Base-by-base conservation (phyloP, 108 stramenopile species). In the Cyclotella baltica region DNA sequence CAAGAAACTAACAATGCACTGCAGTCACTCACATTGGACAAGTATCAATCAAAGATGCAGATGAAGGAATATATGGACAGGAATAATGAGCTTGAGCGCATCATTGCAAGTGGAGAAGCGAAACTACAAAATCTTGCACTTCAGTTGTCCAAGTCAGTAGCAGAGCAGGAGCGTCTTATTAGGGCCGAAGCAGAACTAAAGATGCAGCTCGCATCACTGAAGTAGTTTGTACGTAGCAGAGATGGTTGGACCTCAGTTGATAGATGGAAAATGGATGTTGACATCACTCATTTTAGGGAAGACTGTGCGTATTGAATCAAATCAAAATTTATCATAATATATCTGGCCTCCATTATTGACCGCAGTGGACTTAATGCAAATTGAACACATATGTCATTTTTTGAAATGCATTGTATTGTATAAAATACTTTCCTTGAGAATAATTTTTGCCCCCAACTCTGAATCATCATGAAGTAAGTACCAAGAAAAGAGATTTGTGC, bases 101-200 rank as follows among this genome's bases (percentile, higher is more conserved):
- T 67, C 23, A 36, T 79, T 31, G 63, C 63, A 6, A 35, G 23
- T 1, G 78, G 78, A 2, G 78, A 79, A 31, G 33, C 62, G 23
- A 67, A 73, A n/a, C 31, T 80, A 11, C 30, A 35, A 19, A 43
- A 65, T 62, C 56, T 75, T 8, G 65, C 63, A 52, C 62, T n/a
- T 3, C 73, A 80, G 28, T 25, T 80, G 56, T 20, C 56, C 19
- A 70, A 65, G 29, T 67, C 63, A 19, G 55, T 80, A 19, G 48
- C 56, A 73, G 78, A 73, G 61, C 77, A 78, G 40, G 51, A 71
- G 57, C 50, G 36, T 31, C 52, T 61, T 13, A 65, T 71, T 23
- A 37, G 27, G 69, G 65, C 38, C 10, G 77, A 78, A 29, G 36
- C 31, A 4, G 73, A 80, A 16, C 20, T 80, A 38, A 67, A 71